Evolutionary conservation across 768 basidiomycete species (phyloP), one percentile per base, ranked within the genome.

Genomic region (Pulveroboletus sp.): DNA sequence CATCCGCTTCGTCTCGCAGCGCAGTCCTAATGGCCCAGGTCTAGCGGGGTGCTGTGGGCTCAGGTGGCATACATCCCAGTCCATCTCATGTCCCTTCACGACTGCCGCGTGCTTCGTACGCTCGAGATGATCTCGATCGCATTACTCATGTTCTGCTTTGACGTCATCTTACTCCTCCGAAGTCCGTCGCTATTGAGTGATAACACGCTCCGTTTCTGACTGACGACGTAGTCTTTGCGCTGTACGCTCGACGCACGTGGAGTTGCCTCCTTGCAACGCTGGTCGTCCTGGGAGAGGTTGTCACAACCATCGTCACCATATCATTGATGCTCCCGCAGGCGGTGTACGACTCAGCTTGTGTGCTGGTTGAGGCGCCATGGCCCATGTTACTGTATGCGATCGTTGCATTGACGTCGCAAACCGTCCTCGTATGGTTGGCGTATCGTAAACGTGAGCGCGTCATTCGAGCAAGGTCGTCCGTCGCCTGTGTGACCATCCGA

Each of bases 401-500:
- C 12, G 57, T 55, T 12, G 49, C 47, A 5, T 40, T 56, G 6
- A 7, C 31, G 17, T 48, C 63, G 1, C 59, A 61, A 42, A 13
- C 27, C n/a, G 22, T 54, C 14, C 54, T 66, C 39, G 4, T 66
- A 19, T 54, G 46, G 52, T 34, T 64, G 39, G 49, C 53, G 6
- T 61, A 36, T 40, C 56, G 48, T 35, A 59, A 54, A 38, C 54
- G 50, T 22, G 23, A 48, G 8, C 44, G 16, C 10, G 26, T 14
- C n/a, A 12, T 9, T 20, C 51, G 31, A 39, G 16, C 22, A 10
- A 43, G 50, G 24, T 13, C 29, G 8, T 42, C 37, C 7, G 35
- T 59, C 24, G 51, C 50, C 10, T 62, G 49, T 13, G 32, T 61
- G 1, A 65, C 64, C 11, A 58, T 64, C n/a, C 56, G 64, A 3